Evolutionary conservation across 371 early-diverging fungal species (phyloP).

Genomic region (Mortierella sp.): DNA sequence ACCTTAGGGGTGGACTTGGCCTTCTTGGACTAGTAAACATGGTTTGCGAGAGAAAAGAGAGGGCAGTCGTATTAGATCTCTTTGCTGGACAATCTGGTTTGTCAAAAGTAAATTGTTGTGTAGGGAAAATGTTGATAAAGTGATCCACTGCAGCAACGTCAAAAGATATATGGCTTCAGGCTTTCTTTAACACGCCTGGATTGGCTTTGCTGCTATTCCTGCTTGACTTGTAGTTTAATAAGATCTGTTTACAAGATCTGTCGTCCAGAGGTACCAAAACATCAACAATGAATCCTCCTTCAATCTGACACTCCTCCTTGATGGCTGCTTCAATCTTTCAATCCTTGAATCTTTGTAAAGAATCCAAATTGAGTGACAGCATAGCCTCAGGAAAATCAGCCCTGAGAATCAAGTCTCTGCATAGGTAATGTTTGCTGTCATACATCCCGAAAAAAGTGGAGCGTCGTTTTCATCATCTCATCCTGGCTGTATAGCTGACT

Average conservation of each 20-base stretch:
- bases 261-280: too few relatives aligned
- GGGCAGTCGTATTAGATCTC: neutral
- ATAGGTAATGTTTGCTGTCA: too few relatives aligned
- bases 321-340: neutral
- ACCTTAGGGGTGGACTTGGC: slow-evolving; percentile 78
- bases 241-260: too few relatives aligned
- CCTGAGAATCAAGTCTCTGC: too few relatives aligned
- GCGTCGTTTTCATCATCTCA: neutral
- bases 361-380: neutral
- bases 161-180: neutral
- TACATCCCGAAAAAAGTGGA: too few relatives aligned
- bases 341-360: neutral
- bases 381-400: neutral
- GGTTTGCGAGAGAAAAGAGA: neutral
- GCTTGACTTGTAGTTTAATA: too few relatives aligned
- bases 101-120: neutral
- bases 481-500: neutral
- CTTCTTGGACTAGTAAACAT: slow-evolving; percentile 75
- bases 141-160: neutral
- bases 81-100: neutral
- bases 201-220: neutral
- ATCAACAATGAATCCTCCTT: too few relatives aligned
- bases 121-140: neutral
- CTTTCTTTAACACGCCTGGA: neutral
- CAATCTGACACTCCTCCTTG: neutral